These are phyloP conservation scores for Geotrichum klebahnii DNA, from an alignment of 1,139 yeast genomes.

Conservation along the genomic window DNA sequence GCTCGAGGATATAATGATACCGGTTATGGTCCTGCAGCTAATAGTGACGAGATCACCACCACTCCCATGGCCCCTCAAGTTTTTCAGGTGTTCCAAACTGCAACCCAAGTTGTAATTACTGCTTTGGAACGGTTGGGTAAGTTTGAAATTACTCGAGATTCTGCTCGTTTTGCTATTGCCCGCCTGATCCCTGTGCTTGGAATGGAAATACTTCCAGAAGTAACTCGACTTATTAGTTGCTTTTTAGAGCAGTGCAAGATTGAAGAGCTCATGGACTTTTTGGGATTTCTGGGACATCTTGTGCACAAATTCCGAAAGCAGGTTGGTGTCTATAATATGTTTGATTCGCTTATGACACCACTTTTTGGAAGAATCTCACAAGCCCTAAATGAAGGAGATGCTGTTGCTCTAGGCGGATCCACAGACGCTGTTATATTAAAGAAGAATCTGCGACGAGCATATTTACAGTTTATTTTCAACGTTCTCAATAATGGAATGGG, in stretches of 20 bases:
- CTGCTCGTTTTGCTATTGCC: slow-evolving; percentile 81
- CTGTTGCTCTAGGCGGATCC: slow-evolving; percentile 35
- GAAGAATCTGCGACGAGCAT: slow-evolving; percentile 58
- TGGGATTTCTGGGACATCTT: slow-evolving; percentile 83
- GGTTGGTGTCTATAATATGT: slow-evolving; percentile 64
- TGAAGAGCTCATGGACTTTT: slow-evolving; percentile 71
- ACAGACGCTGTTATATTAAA: slow-evolving; percentile 43
- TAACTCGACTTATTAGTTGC: slow-evolving; percentile 71
- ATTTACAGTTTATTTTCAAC: slow-evolving; percentile 63
- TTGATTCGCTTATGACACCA: slow-evolving; percentile 71
- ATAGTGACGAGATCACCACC: slow-evolving; percentile 15
- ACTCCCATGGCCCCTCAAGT: slow-evolving; percentile 30
- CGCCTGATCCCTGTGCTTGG: slow-evolving; percentile 76
- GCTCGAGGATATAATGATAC: slow-evolving; percentile 70
- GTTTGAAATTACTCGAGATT: slow-evolving; percentile 70
- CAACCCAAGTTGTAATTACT: slow-evolving; percentile 78
- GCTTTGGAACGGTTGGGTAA: slow-evolving; percentile 72
- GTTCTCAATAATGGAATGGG: slow-evolving; percentile 74
- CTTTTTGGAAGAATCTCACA: slow-evolving; percentile 62
- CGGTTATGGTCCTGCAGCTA: slow-evolving; percentile 21
- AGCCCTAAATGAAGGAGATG: slow-evolving; percentile 47
- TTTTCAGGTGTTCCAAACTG: slow-evolving; percentile 57
- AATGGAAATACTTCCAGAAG: slow-evolving; percentile 50
- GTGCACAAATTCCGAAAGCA: slow-evolving; percentile 71
- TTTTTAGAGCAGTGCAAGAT: slow-evolving; percentile 62